Percentiles rank a stretch among this genome's conserved stretches.
These are phyloP conservation scores for Penicillium canescens DNA, from an alignment of 495 filamentous ascomycete species.

Conservation along the genomic window DNA sequence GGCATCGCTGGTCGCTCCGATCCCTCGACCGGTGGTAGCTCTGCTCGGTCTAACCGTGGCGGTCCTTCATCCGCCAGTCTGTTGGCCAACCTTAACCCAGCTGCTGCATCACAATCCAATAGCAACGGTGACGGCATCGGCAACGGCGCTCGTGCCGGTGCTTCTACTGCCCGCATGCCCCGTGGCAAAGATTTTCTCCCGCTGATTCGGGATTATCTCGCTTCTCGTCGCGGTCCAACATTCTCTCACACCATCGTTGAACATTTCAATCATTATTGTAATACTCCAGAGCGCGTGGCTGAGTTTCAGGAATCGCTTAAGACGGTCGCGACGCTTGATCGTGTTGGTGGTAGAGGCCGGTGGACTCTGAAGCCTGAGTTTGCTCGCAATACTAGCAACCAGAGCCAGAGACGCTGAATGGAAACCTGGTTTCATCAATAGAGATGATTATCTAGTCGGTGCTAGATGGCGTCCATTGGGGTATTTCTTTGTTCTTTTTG, in stretches of 20 bases:
- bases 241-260: slow-evolving; percentile 77
- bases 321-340: slow-evolving; percentile 55
- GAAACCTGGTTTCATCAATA: too few species aligned
- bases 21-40: slow-evolving; percentile 30
- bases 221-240: slow-evolving; percentile 66
- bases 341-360: slow-evolving; percentile 53
- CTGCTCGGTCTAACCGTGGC: slow-evolving; percentile 33
- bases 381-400: slow-evolving; percentile 12
- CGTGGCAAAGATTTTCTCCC: slow-evolving; percentile 60
- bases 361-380: slow-evolving; percentile 67
- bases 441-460: neutral
- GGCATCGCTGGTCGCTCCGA: slow-evolving; percentile 68
- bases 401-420: neutral
- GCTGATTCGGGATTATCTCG: slow-evolving; percentile 74
- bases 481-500: neutral
- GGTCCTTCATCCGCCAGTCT: slow-evolving; percentile 59
- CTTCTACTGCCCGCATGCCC: slow-evolving; percentile 24
- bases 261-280: slow-evolving; percentile 70
- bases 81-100: slow-evolving; percentile 55
- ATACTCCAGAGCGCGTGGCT: slow-evolving; percentile 51
- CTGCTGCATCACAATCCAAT: slow-evolving; percentile 16
- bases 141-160: slow-evolving; percentile 29
- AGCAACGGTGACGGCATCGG: too few species aligned
- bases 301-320: slow-evolving; percentile 66
- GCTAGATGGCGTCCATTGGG: too few species aligned